phyloP scores from a whole-genome alignment of 2,329 filamentous ascomycete genomes.

The Ceratocystiopsis minuta region DNA sequence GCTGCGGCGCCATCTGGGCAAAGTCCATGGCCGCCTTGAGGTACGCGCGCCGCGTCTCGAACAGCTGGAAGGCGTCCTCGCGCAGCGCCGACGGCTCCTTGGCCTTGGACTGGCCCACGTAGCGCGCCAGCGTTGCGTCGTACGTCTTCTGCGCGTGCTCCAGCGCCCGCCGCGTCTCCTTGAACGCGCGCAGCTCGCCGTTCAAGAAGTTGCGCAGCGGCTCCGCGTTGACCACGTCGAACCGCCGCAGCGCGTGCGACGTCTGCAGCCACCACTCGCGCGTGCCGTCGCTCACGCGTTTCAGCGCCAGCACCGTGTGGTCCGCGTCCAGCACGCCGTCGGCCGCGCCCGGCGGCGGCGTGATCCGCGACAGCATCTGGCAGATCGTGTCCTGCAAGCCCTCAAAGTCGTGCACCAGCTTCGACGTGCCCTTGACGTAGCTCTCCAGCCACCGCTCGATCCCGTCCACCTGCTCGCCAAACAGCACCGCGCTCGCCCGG shows the following conservation, averaged over 20 bases:
- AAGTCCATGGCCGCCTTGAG: slow-evolving; percentile 88
- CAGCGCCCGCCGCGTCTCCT: slow-evolving; percentile 59
- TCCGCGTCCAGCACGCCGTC: slow-evolving; percentile 81
- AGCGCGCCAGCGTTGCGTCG: slow-evolving; percentile 65
- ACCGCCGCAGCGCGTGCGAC: slow-evolving; percentile 54
- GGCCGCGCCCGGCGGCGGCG: slow-evolving; percentile 55
- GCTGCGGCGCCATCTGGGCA: slow-evolving; percentile 69
- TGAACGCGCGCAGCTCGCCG: slow-evolving; percentile 69
- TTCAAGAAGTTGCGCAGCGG: slow-evolving; percentile 64
- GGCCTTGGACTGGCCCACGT: slow-evolving; percentile 70
- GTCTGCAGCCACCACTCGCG: slow-evolving; percentile 75
- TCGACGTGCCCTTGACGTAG: slow-evolving; percentile 34
- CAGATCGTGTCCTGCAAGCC: slow-evolving; percentile 67
- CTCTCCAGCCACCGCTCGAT: slow-evolving; percentile 80
- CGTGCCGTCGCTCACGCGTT: slow-evolving; percentile 67
- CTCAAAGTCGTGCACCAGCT: slow-evolving; percentile 42
- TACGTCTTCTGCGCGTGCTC: slow-evolving; percentile 71
- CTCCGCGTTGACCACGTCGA: slow-evolving; percentile 61
- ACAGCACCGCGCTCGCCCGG: slow-evolving; percentile 70
- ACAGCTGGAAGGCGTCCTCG: slow-evolving; percentile 90
- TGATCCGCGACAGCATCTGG: slow-evolving; percentile 54
- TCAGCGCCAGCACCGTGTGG: slow-evolving; percentile 77
- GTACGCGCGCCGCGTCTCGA: slow-evolving; percentile 81
- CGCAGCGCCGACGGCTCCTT: slow-evolving; percentile 83
- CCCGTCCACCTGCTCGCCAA: slow-evolving; percentile 76